These are phyloP conservation scores for Syncephalastrum contaminatum DNA, from an alignment of 371 early-diverging fungal genomes.

Conservation along the genomic window DNA sequence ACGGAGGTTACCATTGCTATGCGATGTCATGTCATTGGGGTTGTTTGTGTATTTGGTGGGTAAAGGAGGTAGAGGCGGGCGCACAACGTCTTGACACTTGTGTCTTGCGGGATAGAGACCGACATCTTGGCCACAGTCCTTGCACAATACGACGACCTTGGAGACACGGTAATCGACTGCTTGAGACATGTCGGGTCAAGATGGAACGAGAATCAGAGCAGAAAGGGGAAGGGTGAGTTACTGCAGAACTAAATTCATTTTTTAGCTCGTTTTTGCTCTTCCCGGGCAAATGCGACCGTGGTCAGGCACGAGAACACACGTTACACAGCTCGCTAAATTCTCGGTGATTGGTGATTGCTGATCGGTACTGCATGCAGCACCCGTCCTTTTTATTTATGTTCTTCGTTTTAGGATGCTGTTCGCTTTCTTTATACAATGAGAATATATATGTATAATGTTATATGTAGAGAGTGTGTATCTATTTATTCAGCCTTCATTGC, in stretches of 20 bases:
- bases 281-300: no score
- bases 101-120: conserved; percentile 69
- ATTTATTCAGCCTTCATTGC: conserved; percentile 46
- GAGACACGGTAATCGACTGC: conserved; percentile 67
- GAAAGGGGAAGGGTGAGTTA: no score
- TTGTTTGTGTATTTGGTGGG: conserved; percentile 14
- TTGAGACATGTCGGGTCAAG: conserved; percentile 14
- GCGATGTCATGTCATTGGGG: neutral
- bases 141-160: conserved; percentile 60
- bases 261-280: no score
- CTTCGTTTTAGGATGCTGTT: neutral
- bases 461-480: neutral
- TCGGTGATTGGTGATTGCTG: no score
- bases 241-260: no score
- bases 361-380: no score
- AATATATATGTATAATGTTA: no score
- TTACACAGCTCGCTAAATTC: no score
- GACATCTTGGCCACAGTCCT: conserved; percentile 70
- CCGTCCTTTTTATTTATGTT: no score
- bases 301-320: no score
- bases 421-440: neutral
- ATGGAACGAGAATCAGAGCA: no score
- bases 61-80: conserved; percentile 47
- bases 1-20: conserved; percentile 2
- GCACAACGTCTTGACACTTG: conserved; percentile 49